These are phyloP conservation scores for Pinus albicaulis DNA, from an alignment of 75 land plant genomes.

Conservation along the genomic window DNA sequence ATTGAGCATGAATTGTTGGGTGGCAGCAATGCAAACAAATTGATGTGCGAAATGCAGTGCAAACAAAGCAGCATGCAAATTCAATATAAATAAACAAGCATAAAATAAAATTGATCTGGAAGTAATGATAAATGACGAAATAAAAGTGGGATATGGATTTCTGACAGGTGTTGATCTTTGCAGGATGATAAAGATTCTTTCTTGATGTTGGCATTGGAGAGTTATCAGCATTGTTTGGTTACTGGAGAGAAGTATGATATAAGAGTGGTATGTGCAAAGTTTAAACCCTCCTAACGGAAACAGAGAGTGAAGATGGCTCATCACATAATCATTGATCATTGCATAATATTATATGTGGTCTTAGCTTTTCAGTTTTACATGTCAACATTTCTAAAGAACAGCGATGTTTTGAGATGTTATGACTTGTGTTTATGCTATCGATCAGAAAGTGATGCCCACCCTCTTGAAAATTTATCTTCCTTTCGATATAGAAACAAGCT, in stretches of 20 bases:
- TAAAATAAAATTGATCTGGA: background rate
- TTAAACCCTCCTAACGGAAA: background rate
- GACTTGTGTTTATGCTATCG: no score
- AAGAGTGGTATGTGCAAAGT: slow-evolving; percentile 67
- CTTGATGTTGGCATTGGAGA: slow-evolving; percentile 66
- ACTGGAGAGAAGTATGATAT: slow-evolving; percentile 91
- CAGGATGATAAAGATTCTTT: slow-evolving; percentile 91
- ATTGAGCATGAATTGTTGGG: background rate
- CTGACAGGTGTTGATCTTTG: slow-evolving; percentile 4
- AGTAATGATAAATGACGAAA: background rate
- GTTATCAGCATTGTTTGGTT: slow-evolving; percentile 74
- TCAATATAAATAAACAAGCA: background rate
- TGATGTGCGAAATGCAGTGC: no score
- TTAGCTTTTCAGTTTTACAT: background rate
- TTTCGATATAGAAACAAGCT: no score
- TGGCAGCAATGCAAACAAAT: background rate
- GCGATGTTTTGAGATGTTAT: no score
- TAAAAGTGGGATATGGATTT: background rate
- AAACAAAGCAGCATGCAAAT: no score
- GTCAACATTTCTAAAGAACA: no score
- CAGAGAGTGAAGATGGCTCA: background rate
- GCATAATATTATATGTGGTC: background rate
- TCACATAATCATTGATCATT: background rate
- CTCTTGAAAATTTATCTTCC: no score
- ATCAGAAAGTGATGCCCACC: no score